Evolutionary conservation across 202 grass and related monocot species (phyloP), one percentile per base, ranked within the genome.

Genomic region (Alloteropsis angusta): DNA sequence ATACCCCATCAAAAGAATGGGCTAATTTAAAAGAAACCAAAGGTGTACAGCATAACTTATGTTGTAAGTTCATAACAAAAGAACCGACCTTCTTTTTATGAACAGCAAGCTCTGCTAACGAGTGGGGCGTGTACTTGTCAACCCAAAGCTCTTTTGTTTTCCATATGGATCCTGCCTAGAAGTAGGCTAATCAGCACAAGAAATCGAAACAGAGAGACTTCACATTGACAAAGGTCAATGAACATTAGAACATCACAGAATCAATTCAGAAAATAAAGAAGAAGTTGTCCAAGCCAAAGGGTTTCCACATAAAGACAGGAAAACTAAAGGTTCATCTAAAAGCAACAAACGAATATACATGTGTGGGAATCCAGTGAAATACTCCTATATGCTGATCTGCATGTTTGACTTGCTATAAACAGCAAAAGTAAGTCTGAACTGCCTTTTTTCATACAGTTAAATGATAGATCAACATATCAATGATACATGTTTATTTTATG

Each of bases 71-170:
- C 18, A 5, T 71, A 15, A 59, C 28, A 23, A 53, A 67, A 55
- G 66, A 48, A 75, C 43, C 9, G 65, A 94, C 95, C 95, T 97
- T 97, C 82, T 94, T 94, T 83, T 90, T 97, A 74, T 97, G 91
- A 72, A 97, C 87, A 36, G 89, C 85, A 70, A 97, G 91, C 60
- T 92, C 95, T 28, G 81, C 79, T 26, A 68, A 85, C 8, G 83
- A 97, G 68, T n/a, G 74, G n/a, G 95, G 95, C 66, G 81, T 85
- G 75, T 97, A 86, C 84, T 97, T 97, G 47, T 97, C 95, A 87
- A 88, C 81, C 91, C 95, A 97, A 53, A 98, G 89, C 81, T 94
- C 91, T 80, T 88, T 83, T 16, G 43, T 66, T 72, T 92, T 63
- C 61, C 17, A 52, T 60, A 77, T 75, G 87, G 72, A 71, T 61